Evolutionary conservation across 495 filamentous ascomycete genomes (phyloP).

Genomic region (Aspergillus cavernicola): DNA sequence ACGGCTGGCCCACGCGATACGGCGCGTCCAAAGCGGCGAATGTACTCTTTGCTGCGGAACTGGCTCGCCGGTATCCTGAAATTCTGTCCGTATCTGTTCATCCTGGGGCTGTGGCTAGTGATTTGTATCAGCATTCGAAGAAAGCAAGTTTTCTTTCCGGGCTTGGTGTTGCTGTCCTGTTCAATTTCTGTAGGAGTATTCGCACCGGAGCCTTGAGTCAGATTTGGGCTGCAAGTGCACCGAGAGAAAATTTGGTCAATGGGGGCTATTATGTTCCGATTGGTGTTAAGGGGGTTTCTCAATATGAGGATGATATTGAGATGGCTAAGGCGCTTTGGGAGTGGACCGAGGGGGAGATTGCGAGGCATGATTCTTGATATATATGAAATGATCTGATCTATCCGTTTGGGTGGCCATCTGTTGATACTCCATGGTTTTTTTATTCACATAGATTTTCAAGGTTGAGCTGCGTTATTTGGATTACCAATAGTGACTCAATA

Average conservation of each 20-base stretch:
- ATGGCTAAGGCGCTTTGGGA: constrained; percentile 56
- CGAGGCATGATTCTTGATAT: background rate
- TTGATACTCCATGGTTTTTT: too few species aligned
- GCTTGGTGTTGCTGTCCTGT: constrained; percentile 18
- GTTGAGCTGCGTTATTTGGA: too few species aligned
- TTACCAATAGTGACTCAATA: too few species aligned
- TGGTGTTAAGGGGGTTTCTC: constrained; percentile 36
- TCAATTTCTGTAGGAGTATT: constrained; percentile 29
- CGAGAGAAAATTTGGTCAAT: constrained; percentile 34
- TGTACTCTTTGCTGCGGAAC: constrained; percentile 56
- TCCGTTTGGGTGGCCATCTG: background rate
- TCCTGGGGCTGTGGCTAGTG: constrained; percentile 61
- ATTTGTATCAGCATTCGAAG: constrained; percentile 40
- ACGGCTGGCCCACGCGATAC: constrained; percentile 40
- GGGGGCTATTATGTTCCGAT: constrained; percentile 59
- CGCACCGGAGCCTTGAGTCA: constrained; percentile 53
- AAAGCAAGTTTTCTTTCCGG: constrained; percentile 24
- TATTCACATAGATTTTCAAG: too few species aligned
- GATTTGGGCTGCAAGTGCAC: constrained; percentile 52
- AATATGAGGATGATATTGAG: constrained; percentile 41
- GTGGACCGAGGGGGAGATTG: constrained; percentile 57
- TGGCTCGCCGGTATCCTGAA: constrained; percentile 54
- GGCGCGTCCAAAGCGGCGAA: constrained; percentile 61
- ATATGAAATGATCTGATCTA: constrained; percentile 1
- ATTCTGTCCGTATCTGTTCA: constrained; percentile 58